Conservation (phyloP, 1,284 basidiomycete species). For the Gomphus bonarii region DNA sequence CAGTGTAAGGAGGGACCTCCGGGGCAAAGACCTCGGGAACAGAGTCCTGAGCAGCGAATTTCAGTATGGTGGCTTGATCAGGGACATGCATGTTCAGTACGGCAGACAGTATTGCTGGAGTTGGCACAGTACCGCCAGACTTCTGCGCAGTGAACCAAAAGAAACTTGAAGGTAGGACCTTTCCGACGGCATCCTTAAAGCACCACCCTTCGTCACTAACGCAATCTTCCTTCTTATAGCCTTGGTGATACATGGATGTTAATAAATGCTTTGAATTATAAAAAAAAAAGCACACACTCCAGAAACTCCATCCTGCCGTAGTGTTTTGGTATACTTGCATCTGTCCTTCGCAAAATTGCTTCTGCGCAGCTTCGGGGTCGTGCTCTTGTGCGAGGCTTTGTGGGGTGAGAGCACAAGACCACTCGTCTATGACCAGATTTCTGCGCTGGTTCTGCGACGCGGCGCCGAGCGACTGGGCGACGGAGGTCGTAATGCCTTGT, state of each 20-base stretch:
- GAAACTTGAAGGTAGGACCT: constrained; percentile 45
- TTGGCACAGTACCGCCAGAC: not conserved
- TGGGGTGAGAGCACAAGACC: constrained; percentile 58
- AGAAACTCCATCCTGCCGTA: constrained; percentile 64
- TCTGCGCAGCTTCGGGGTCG: constrained; percentile 36
- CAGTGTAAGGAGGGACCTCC: not conserved
- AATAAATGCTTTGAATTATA: not conserved
- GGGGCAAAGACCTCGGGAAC: not conserved
- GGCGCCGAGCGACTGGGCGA: constrained; percentile 29
- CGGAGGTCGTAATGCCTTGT: constrained; percentile 31
- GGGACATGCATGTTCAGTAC: not conserved
- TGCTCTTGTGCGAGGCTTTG: constrained; percentile 40
- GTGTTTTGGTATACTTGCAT: constrained; percentile 48
- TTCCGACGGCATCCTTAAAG: constrained; percentile 49
- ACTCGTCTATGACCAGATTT: constrained; percentile 65
- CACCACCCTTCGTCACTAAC: constrained; percentile 55
- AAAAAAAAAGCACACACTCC: constrained; percentile 39
- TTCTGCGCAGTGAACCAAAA: constrained; percentile 32
- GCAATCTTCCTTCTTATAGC: constrained; percentile 53
- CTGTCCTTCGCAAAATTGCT: constrained; percentile 53
- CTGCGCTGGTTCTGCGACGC: constrained; percentile 33
- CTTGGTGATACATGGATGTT: constrained; percentile 19
- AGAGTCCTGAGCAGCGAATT: not conserved
- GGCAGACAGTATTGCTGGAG: not conserved
- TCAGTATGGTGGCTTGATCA: not conserved